Percentiles rank a stretch among this genome's conserved stretches.
Evolutionary conservation across 495 filamentous ascomycete species (phyloP).

Genomic region (Podospora anserina): DNA sequence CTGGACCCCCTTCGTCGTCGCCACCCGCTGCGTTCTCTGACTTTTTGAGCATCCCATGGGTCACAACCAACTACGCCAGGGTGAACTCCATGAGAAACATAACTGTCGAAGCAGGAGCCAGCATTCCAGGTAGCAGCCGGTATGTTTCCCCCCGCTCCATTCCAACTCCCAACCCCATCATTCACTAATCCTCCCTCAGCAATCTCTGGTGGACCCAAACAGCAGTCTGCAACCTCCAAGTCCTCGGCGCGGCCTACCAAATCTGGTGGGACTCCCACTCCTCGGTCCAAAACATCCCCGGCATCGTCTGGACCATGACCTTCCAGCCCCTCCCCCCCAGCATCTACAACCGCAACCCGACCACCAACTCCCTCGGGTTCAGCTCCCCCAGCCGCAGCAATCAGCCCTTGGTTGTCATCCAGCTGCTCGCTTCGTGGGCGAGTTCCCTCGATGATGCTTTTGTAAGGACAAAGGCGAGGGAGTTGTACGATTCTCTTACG

Average conservation of each 20-base stretch:
- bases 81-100: neutral
- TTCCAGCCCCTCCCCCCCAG: neutral
- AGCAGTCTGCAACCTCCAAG: neutral
- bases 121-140: neutral
- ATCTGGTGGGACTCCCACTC: neutral
- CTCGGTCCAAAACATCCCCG: neutral
- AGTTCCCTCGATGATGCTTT: slow-evolving; percentile 3
- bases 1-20: neutral
- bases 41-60: neutral
- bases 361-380: neutral
- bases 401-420: neutral
- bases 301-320: neutral
- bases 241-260: neutral
- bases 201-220: neutral
- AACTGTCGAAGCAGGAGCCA: neutral
- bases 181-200: neutral
- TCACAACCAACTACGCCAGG: neutral
- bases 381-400: neutral
- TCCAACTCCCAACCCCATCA: neutral
- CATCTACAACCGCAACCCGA: neutral
- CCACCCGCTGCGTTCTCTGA: neutral
- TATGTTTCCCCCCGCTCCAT: neutral
- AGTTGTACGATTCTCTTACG: slow-evolving; percentile 7
- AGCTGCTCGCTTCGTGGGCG: neutral
- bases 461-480: slow-evolving; percentile 13